These are phyloP conservation scores for Tylopilus felleus DNA, from an alignment of 768 basidiomycete genomes.

Conservation along the genomic window DNA sequence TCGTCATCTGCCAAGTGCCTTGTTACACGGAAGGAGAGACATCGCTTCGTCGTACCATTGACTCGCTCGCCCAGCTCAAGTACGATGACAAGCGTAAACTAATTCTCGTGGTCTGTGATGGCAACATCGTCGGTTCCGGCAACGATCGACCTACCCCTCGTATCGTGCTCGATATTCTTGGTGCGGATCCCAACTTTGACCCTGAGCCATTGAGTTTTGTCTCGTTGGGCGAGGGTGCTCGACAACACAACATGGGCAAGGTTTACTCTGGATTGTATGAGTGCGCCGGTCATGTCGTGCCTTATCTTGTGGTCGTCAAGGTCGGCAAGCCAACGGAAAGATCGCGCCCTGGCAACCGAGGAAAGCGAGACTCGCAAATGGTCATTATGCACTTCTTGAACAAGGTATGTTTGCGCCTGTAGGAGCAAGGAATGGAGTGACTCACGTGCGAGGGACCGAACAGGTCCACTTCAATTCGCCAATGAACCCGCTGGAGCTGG, in stretches of 20 bases:
- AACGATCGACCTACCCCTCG: slow-evolving; percentile 96
- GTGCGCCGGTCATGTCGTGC: slow-evolving; percentile 90
- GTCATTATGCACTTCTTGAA: slow-evolving; percentile 96
- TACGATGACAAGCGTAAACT: slow-evolving; percentile 99
- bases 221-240: slow-evolving; percentile 89
- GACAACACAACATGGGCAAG: slow-evolving; percentile 98
- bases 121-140: slow-evolving; percentile 96
- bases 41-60: slow-evolving; percentile 84
- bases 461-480: slow-evolving; percentile 95
- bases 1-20: slow-evolving; percentile 96
- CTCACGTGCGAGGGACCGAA: neutral
- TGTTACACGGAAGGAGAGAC: slow-evolving; percentile 96
- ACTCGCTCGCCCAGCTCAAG: slow-evolving; percentile 89
- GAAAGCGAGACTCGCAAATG: slow-evolving; percentile 98
- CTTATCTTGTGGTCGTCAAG: slow-evolving; percentile 90
- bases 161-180: slow-evolving; percentile 95
- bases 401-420: slow-evolving; percentile 51
- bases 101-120: slow-evolving; percentile 39
- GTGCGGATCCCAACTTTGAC: slow-evolving; percentile 88
- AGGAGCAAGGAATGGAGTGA: too few species aligned
- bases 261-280: slow-evolving; percentile 96
- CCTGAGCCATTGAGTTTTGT: slow-evolving; percentile 94
- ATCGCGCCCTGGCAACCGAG: slow-evolving; percentile 91
- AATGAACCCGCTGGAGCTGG: slow-evolving; percentile 95
- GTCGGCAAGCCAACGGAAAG: slow-evolving; percentile 95